phyloP scores from a whole-genome alignment of 805 yeast genomes.

The Kodamaea neixiangensis region DNA sequence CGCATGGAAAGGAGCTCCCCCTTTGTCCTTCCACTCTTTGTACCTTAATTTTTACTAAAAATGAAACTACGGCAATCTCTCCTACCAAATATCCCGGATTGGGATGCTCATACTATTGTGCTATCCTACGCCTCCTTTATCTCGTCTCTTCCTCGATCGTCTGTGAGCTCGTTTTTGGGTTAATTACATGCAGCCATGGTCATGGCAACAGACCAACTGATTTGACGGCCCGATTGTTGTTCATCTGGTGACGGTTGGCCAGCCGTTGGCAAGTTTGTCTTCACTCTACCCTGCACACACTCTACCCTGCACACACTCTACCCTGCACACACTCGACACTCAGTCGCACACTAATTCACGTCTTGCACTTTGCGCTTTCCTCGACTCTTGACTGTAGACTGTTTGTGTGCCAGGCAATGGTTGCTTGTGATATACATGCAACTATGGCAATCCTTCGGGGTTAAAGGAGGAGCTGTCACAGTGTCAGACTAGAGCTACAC shows the following conservation, averaged over 20 bases:
- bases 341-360: too few species aligned
- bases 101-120: neutral
- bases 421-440: too few species aligned
- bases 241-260: neutral
- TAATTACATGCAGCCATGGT: neutral
- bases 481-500: too few species aligned
- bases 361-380: too few species aligned
- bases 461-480: too few species aligned
- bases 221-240: neutral
- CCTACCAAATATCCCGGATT: neutral
- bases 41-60: neutral
- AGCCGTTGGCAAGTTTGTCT: too few species aligned
- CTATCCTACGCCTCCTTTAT: neutral
- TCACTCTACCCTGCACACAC: too few species aligned
- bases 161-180: neutral
- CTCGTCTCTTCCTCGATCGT: slow-evolving; percentile 2
- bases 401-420: too few species aligned
- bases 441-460: too few species aligned
- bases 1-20: slow-evolving; percentile 2
- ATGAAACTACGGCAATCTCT: neutral
- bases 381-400: too few species aligned
- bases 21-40: slow-evolving; percentile 1
- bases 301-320: too few species aligned
- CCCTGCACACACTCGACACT: too few species aligned
- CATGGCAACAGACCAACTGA: neutral